Percentiles rank a stretch among this genome's conserved stretches.
Conservation (phyloP, 768 basidiomycete species). For the Tephrocybe sp. region DNA sequence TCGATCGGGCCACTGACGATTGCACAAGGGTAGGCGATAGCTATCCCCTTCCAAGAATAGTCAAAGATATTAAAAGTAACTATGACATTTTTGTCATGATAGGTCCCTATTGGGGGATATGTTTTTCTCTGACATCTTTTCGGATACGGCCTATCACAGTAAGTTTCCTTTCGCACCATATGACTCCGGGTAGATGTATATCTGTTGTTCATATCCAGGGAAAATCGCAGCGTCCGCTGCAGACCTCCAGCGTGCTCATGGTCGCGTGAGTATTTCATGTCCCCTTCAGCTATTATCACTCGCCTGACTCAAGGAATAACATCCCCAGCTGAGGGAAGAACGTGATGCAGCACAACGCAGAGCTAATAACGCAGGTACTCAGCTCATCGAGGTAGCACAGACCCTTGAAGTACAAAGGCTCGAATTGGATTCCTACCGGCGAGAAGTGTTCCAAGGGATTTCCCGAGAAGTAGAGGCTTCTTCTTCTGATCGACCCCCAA, state of each 20-base stretch:
- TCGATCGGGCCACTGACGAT: conserved; percentile 37
- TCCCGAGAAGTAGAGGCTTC: conserved; percentile 16
- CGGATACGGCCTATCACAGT: conserved; percentile 45
- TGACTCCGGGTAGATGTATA: background rate
- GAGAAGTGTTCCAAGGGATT: conserved; percentile 34
- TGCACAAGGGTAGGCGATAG: conserved; percentile 33
- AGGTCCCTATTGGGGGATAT: conserved; percentile 40
- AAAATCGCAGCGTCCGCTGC: conserved; percentile 36
- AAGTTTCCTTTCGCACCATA: conserved; percentile 9
- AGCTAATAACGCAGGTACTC: conserved; percentile 27
- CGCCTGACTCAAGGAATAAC: background rate
- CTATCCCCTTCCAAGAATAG: background rate
- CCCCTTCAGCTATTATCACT: background rate
- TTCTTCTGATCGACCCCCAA: conserved; percentile 24
- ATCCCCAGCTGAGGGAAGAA: conserved; percentile 30
- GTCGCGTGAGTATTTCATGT: conserved; percentile 25
- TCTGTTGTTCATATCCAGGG: conserved; percentile 23
- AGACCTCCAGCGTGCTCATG: conserved; percentile 35
- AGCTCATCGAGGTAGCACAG: conserved; percentile 26
- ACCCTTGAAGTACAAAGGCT: conserved; percentile 24
- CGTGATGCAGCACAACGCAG: conserved; percentile 28
- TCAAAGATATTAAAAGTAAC: background rate
- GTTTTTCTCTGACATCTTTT: conserved; percentile 43
- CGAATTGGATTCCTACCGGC: conserved; percentile 30
- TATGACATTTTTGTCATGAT: background rate